phyloP scores from a whole-genome alignment of 345 rosid species.

The Geranium brycei region DNA sequence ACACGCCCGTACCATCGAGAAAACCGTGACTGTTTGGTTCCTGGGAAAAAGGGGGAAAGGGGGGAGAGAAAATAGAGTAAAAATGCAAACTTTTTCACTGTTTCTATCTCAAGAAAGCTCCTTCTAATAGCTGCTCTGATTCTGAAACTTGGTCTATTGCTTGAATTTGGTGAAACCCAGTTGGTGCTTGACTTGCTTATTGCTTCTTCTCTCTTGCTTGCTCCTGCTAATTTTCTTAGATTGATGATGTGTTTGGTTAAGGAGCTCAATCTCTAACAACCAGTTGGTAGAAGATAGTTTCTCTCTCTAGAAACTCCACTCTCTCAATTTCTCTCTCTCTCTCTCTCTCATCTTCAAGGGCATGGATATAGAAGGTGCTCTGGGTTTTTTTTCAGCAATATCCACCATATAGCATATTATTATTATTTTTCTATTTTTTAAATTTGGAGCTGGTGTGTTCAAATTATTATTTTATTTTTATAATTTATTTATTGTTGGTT shows the following conservation, averaged over 20 bases:
- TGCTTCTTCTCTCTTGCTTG: slow-evolving; percentile 5
- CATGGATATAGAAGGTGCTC: slow-evolving; percentile 27
- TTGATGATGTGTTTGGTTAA: slow-evolving; percentile 36
- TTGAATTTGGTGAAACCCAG: slow-evolving; percentile 19
- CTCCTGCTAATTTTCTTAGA: slow-evolving; percentile 10
- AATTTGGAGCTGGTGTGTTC: not conserved
- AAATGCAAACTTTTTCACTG: not conserved
- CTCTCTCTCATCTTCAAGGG: slow-evolving; percentile 29
- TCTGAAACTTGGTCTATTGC: slow-evolving; percentile 13
- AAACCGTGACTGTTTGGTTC: not conserved
- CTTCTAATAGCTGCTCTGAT: not conserved
- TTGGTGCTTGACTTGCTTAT: slow-evolving; percentile 21
- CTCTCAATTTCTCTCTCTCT: slow-evolving; percentile 9
- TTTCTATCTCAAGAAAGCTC: slow-evolving; percentile 6
- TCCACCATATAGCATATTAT: slow-evolving; percentile 35
- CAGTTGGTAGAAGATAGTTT: slow-evolving; percentile 95
- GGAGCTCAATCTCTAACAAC: slow-evolving; percentile 66
- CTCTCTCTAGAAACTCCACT: slow-evolving; percentile 8
- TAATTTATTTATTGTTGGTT: slow-evolving; percentile 4
- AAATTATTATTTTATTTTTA: slow-evolving; percentile 1
- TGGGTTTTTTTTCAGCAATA: slow-evolving; percentile 23
- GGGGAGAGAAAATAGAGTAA: not conserved
- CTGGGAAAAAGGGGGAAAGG: not conserved
- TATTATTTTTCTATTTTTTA: slow-evolving; percentile 22
- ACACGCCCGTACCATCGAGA: not conserved